Evolutionary conservation across 202 grass and related monocot species (phyloP), one percentile per base, ranked within the genome.

Genomic region (Panicum virgatum): DNA sequence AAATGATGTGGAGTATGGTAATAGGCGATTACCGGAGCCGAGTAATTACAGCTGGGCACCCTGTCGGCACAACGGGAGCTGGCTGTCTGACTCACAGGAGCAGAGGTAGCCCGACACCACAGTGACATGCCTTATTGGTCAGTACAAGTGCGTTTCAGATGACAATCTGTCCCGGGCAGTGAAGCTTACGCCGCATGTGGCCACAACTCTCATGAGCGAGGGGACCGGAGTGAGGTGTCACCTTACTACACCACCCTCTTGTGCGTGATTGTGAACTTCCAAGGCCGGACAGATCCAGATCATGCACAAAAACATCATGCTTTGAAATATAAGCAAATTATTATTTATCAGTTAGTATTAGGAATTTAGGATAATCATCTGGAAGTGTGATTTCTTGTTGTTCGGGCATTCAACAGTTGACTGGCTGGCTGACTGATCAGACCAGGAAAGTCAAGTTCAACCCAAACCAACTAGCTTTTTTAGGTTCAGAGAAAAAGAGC

Each of bases 1-100:
- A 13, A 38, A 22, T 3, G 48, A 57, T 40, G 26, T 58, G 39
- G 22, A 44, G 71, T 14, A 32, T 30, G 37, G 14, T 7, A 22
- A 44, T 14, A 1, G n/a, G 50, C 0, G 18, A 36, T 80, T 4
- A 53, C 42, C 3, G n/a, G 16, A n/a, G n/a, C 5, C 12, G 26
- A 65, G 80, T 26, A 5, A 36, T 26, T 27, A 60, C 39, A 76
- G 52, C 22, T 51, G 1, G 12, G 43, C 34, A 4, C 25, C 52
- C 54, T 87, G 79, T 70, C 63, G 58, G 67, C 50, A 73, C 18
- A 32, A 66, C 30, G 74, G 74, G 74, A 71, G 54, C 73, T 61
- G 62, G 52, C 42, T n/a, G n/a, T n/a, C n/a, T n/a, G n/a, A n/a
- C n/a, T 77, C 36, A 57, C 52, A 22, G 52, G 37, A 42, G 53